phyloP scores from a whole-genome alignment of 495 filamentous ascomycete genomes.

The Halenospora varia region DNA sequence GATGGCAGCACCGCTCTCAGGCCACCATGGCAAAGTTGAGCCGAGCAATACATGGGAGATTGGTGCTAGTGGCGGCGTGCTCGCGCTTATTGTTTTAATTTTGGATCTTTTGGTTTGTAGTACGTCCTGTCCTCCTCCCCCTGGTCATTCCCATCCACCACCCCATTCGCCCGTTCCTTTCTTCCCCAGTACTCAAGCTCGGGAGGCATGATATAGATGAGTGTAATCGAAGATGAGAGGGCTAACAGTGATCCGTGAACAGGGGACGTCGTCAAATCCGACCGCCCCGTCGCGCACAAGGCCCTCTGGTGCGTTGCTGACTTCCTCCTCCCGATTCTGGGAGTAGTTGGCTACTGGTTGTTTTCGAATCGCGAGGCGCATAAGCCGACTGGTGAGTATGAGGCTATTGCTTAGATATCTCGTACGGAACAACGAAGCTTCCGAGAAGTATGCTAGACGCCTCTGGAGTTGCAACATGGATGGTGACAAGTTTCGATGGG shows the following conservation, averaged over 20 bases:
- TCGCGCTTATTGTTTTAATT: background rate
- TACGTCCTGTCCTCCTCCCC: background rate
- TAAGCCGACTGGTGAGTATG: constrained; percentile 36
- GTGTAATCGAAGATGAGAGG: background rate
- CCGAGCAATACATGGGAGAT: background rate
- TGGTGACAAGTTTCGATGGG: too few species aligned
- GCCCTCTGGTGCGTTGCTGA: constrained; percentile 46
- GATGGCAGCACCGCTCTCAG: too few species aligned
- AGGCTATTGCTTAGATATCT: constrained; percentile 36
- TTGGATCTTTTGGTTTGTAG: background rate
- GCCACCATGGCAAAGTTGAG: background rate
- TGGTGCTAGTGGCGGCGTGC: background rate
- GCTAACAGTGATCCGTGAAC: constrained; percentile 6
- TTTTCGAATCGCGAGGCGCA: constrained; percentile 47
- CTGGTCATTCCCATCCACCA: background rate
- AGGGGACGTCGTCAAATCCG: constrained; percentile 52
- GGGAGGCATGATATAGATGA: background rate
- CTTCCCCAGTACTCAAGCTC: too few species aligned
- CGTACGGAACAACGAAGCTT: too few species aligned
- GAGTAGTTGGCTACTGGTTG: constrained; percentile 45
- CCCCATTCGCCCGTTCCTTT: too few species aligned
- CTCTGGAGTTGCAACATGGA: too few species aligned
- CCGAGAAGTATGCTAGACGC: too few species aligned
- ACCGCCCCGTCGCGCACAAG: constrained; percentile 40
- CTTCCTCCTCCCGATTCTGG: constrained; percentile 48